Base-by-base conservation (phyloP, 1,284 basidiomycete genomes). In the Macrocybe sp. region DNA sequence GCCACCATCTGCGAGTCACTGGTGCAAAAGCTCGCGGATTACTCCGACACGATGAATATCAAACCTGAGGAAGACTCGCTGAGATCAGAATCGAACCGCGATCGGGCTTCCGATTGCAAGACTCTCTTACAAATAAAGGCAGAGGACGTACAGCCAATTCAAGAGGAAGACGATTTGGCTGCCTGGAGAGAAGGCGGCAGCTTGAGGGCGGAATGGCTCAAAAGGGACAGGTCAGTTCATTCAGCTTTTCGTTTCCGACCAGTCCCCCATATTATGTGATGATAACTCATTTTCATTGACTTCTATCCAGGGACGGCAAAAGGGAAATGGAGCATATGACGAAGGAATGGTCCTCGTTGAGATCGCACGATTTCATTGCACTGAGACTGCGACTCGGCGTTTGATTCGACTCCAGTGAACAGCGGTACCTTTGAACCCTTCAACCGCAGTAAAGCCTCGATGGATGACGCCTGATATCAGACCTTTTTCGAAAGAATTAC, bases 331-430 rank as follows among this genome's bases (percentile, higher is more conserved):
- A 59, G 16, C 56, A 68, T 54, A 56, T 82, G 37, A 58, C 69
- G 37, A 63, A 62, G 8, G 57, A 66, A 48, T 82, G 78, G 78
- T 59, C 62, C 32, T 68, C 60, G 11, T 59, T 81, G 54, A 65
- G 63, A 47, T 61, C 74, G 1, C 58, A 65, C 12, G 75, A 81
- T 50, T 79, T 81, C 55, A 59, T 78, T 42, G 59, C 59, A 36
- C 62, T 79, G 62, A 81, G 81, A 56, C 64, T 59, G 44, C 72
- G 65, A 52, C 69, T 81, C 49, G 74, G 70, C 41, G 76, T 80
- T 47, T 80, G 62, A 77, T 36, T 44, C 49, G 29, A 44, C 16
- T 30, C n/a, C 7, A 46, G 16, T 40, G 16, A 31, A 31, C 34
- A 31, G 34, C n/a, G 36, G 36, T 35, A 34, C 14, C 10, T 33